Evolutionary conservation across 176 grass and related monocot genomes (phyloP).

Genomic region (Phyllostachys edulis): DNA sequence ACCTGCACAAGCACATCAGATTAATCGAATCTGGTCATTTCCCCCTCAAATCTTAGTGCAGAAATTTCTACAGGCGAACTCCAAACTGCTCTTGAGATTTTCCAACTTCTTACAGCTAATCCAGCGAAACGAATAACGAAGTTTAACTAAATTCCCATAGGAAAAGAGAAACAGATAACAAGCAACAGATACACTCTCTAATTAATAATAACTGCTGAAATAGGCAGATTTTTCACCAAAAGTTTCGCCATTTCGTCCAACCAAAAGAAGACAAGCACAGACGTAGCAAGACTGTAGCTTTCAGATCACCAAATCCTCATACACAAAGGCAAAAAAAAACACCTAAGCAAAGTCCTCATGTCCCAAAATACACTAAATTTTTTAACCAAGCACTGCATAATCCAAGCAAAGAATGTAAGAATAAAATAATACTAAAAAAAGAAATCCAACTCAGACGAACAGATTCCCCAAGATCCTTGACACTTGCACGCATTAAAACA

Average conservation of each 20-base stretch:
- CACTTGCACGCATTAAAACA: background rate
- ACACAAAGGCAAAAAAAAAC: conserved; percentile 24
- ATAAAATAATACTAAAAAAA: background rate
- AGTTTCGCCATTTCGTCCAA: background rate
- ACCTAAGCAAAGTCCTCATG: conserved; percentile 11
- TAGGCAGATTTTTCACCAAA: conserved; percentile 10
- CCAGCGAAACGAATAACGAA: background rate
- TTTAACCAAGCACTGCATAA: background rate
- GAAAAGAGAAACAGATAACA: background rate
- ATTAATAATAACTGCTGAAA: conserved; percentile 27
- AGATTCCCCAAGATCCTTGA: background rate
- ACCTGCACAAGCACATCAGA: conserved; percentile 52
- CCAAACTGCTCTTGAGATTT: background rate
- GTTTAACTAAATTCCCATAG: conserved; percentile 8
- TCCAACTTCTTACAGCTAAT: background rate
- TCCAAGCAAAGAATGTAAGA: background rate
- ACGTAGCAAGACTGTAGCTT: conserved; percentile 34
- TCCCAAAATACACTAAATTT: background rate
- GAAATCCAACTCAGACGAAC: background rate
- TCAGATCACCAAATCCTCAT: conserved; percentile 32
- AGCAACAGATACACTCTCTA: conserved; percentile 9
- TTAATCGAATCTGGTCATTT: conserved; percentile 16
- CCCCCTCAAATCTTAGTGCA: background rate
- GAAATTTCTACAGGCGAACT: background rate
- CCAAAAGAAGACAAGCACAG: conserved; percentile 25